Base-by-base conservation (phyloP, 345 rosid genomes). In the Noccaea caerulescens region DNA sequence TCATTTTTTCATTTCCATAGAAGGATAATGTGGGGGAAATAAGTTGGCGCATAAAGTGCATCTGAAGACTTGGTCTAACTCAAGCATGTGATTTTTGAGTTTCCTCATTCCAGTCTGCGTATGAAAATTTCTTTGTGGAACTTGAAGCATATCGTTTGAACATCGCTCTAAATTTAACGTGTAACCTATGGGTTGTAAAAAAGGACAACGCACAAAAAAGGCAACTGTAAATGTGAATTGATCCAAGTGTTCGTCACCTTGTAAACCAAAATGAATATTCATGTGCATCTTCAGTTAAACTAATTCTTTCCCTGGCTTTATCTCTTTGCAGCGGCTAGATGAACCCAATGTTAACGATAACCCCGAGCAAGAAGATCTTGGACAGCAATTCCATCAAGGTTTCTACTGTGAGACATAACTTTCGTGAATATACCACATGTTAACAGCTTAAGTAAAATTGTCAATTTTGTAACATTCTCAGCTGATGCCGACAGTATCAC, bases 401-500 rank as follows among this genome's bases (percentile, higher is more conserved):
- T 74, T 52, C 46, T 34, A 62, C 71, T 32, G 56, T 61, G 50
- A 53, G 25, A 38, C 58, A 33, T 30, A 63, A 12, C 10, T 59
- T 56, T 56, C 7, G 3, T 69, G 55, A 68, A 30, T 20, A 55
- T 55, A 30, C 13, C 8, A 53, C 38, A 54, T 71, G 64, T 59
- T 56, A 1, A 23, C 58, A 55, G 16, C 20, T 14, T 33, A 8
- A 13, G 45, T 70, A n/a, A 64, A 16, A 46, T 44, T 30, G 41
- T 65, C 80, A 63, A 72, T 41, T 45, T 50, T 77, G 43, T 58
- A 52, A 9, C 47, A 45, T 52, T 65, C 63, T 47, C 93, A 94
- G 99, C 84, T 75, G 86, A 84, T 77, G 85, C 82, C 10, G 88
- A 81, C 0, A 81, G 88, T 55, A 91, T 94, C 76, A 94, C 92